A percentile compares a stretch with the other conserved stretches of the same genome.
phyloP scores from a whole-genome alignment of 257 asterid genomes.

The Primulina tabacum region DNA sequence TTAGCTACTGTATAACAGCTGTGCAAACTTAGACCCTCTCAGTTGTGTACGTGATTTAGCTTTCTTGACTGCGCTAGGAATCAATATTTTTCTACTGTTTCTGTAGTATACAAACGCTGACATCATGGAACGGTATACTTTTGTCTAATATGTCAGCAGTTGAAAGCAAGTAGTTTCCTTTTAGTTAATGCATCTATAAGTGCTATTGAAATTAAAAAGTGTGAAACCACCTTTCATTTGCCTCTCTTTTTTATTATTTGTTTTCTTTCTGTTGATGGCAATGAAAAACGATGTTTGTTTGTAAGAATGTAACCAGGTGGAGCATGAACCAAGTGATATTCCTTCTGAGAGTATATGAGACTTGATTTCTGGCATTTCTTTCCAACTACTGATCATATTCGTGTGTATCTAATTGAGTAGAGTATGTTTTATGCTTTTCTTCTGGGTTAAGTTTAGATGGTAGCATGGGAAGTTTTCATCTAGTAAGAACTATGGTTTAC shows the following conservation, averaged over 20 bases:
- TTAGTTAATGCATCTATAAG: neutral
- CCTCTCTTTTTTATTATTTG: neutral
- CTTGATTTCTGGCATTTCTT: slow-evolving; percentile 5
- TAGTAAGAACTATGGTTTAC: neutral
- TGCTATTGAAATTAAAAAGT: neutral
- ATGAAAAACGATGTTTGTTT: neutral
- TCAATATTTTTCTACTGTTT: neutral
- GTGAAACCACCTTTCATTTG: neutral
- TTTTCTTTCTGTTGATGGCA: slow-evolving; percentile 5
- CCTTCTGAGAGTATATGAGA: neutral
- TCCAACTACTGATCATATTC: neutral
- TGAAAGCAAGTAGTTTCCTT: slow-evolving; percentile 1
- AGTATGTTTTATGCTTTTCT: neutral
- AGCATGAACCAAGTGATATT: neutral
- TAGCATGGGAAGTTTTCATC: neutral
- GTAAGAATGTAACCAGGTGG: neutral
- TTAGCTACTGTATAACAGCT: slow-evolving; percentile 9
- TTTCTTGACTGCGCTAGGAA: neutral
- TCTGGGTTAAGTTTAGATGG: neutral
- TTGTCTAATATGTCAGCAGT: slow-evolving; percentile 1
- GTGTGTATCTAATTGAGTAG: neutral
- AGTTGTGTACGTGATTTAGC: slow-evolving; percentile 17
- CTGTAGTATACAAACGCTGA: neutral
- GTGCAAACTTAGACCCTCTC: neutral
- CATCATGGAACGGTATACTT: neutral